phyloP scores from a whole-genome alignment of 495 filamentous ascomycete genomes.

The Annulohypoxylon maeteangense region DNA sequence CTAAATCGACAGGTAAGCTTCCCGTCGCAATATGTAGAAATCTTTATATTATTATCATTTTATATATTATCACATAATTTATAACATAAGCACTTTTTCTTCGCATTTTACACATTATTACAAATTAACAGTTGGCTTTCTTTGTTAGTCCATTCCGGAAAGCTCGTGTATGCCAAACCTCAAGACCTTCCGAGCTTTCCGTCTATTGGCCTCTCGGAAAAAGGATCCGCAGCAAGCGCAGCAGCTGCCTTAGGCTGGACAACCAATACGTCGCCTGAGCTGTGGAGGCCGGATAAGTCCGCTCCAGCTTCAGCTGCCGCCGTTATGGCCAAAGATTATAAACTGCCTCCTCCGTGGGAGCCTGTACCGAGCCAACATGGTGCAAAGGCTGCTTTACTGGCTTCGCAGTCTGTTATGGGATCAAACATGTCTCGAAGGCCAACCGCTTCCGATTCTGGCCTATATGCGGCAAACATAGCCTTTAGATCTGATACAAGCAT shows the following conservation, averaged over 20 bases:
- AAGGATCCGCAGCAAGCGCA: constrained; percentile 73
- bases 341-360: constrained; percentile 63
- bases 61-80: neutral
- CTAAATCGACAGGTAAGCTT: constrained; percentile 37
- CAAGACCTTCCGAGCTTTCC: constrained; percentile 75
- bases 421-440: constrained; percentile 55
- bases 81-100: neutral
- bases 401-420: constrained; percentile 68
- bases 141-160: constrained; percentile 57
- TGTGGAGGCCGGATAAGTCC: constrained; percentile 67
- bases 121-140: constrained; percentile 35
- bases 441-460: constrained; percentile 57
- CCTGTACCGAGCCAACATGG: constrained; percentile 68
- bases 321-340: constrained; percentile 73
- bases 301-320: constrained; percentile 75
- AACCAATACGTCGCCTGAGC: constrained; percentile 68
- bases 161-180: constrained; percentile 73
- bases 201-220: constrained; percentile 68
- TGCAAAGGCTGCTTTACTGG: constrained; percentile 77
- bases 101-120: neutral
- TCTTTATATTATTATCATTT: constrained; percentile 3
- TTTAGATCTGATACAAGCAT: constrained; percentile 49
- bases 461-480: constrained; percentile 68
- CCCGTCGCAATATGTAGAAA: constrained; percentile 12
- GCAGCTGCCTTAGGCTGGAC: constrained; percentile 79